These are phyloP conservation scores for Ampelocalamus luodianensis DNA, from an alignment of 176 grass and related monocot genomes.

Conservation along the genomic window DNA sequence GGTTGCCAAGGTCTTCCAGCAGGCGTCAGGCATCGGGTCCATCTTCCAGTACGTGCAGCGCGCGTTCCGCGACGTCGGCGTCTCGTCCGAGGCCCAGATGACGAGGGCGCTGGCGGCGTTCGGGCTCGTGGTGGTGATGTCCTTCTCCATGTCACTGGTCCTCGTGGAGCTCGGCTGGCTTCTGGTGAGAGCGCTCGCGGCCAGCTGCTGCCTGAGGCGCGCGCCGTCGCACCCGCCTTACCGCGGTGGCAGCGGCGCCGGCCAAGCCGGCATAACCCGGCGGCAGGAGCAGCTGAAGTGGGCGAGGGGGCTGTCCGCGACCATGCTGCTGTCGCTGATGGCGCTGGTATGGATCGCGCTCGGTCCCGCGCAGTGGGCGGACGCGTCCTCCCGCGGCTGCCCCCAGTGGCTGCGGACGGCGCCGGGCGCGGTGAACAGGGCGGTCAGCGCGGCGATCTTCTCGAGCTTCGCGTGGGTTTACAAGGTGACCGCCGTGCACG, in stretches of 20 bases:
- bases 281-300: slow-evolving; percentile 46
- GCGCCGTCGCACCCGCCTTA: background rate
- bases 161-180: slow-evolving; percentile 46
- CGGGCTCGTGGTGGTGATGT: slow-evolving; percentile 27
- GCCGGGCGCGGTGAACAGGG: background rate
- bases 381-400: slow-evolving; percentile 22
- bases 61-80: slow-evolving; percentile 31
- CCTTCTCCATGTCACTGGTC: slow-evolving; percentile 24
- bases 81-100: background rate
- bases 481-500: slow-evolving; percentile 4
- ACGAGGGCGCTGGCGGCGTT: slow-evolving; percentile 39
- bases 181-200: slow-evolving; percentile 22
- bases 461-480: slow-evolving; percentile 35
- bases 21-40: slow-evolving; percentile 39
- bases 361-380: slow-evolving; percentile 44
- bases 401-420: slow-evolving; percentile 16
- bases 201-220: background rate
- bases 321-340: slow-evolving; percentile 44
- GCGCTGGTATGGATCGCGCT: slow-evolving; percentile 50
- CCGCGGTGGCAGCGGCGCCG: background rate
- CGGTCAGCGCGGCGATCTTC: slow-evolving; percentile 10
- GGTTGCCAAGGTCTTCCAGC: slow-evolving; percentile 57
- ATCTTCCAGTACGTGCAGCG: slow-evolving; percentile 33
- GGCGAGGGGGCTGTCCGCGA: slow-evolving; percentile 45
- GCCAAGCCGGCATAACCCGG: background rate